These are phyloP conservation scores for Volvox reticuliferus DNA, from an alignment of 139 green algal species.

Conservation along the genomic window DNA sequence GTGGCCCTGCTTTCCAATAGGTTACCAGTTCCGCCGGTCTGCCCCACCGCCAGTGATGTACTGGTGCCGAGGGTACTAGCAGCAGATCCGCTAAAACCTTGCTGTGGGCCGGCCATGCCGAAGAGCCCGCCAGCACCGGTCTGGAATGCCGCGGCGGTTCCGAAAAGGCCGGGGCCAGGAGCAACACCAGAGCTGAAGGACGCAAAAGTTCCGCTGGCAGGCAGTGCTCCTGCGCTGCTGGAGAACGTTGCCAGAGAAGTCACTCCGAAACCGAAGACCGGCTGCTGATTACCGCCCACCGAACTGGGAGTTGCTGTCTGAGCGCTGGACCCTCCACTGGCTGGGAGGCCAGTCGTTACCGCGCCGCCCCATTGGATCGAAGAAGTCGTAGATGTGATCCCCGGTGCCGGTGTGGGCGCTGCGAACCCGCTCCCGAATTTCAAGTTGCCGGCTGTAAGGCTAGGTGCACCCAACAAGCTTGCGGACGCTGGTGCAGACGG, in stretches of 20 bases:
- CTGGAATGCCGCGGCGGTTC: not conserved
- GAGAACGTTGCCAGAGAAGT: no score
- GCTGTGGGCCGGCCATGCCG: not conserved
- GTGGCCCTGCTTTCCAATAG: not conserved
- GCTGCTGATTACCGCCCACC: not conserved
- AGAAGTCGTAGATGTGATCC: not conserved
- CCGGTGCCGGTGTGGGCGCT: not conserved
- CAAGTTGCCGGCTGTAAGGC: not conserved
- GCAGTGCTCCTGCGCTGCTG: no score
- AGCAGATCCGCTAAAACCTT: not conserved
- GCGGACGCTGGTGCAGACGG: not conserved
- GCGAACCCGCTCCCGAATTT: not conserved
- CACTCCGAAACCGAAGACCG: conserved; percentile 13
- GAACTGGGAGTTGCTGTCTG: not conserved
- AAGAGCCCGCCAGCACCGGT: not conserved
- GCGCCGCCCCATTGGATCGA: not conserved
- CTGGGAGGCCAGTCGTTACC: not conserved
- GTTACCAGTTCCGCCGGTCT: not conserved
- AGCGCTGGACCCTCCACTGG: no score
- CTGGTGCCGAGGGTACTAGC: not conserved
- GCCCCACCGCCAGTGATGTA: no score
- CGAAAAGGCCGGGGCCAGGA: conserved; percentile 1
- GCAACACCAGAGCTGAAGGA: not conserved
- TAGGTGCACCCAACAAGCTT: not conserved
- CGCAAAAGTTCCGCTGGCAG: no score